Percentiles rank a stretch among this genome's conserved stretches.
phyloP scores from a whole-genome alignment of 208 protist species.

The Leishmania lainsoni region DNA sequence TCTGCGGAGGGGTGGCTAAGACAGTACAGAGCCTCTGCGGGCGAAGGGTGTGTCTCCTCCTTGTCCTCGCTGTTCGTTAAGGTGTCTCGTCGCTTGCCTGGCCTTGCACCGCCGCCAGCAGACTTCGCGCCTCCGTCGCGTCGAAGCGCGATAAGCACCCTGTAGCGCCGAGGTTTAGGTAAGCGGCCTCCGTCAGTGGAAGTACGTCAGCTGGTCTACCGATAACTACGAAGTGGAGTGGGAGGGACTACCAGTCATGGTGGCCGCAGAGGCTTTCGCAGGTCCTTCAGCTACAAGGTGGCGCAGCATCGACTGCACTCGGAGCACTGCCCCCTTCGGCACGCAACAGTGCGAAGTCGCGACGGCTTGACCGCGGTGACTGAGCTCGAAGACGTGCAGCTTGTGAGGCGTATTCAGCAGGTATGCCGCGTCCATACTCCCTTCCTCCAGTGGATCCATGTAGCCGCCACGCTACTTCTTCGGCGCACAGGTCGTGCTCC shows the following conservation, averaged over 20 bases:
- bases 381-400: conserved; percentile 43
- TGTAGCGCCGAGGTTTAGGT: conserved; percentile 33
- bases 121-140: conserved; percentile 7
- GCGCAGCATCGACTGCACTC: conserved; percentile 47
- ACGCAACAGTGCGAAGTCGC: conserved; percentile 27
- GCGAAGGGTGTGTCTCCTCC: neutral
- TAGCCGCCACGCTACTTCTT: conserved; percentile 12
- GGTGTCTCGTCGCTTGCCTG: neutral
- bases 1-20: conserved; percentile 20
- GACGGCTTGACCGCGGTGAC: conserved; percentile 21
- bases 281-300: conserved; percentile 13
- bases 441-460: conserved; percentile 25
- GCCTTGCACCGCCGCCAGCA: conserved; percentile 18
- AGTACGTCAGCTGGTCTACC: conserved; percentile 9
- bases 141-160: conserved; percentile 43
- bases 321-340: conserved; percentile 38
- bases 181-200: conserved; percentile 31
- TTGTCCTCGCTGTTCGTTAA: neutral
- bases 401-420: conserved; percentile 31
- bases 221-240: neutral
- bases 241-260: neutral
- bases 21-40: conserved; percentile 6
- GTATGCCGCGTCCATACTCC: conserved; percentile 23
- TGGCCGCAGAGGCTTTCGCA: neutral
- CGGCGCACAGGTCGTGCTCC: neutral